Evolutionary conservation across 2,329 filamentous ascomycete genomes (phyloP).

Genomic region (Cercospora citrullina): DNA sequence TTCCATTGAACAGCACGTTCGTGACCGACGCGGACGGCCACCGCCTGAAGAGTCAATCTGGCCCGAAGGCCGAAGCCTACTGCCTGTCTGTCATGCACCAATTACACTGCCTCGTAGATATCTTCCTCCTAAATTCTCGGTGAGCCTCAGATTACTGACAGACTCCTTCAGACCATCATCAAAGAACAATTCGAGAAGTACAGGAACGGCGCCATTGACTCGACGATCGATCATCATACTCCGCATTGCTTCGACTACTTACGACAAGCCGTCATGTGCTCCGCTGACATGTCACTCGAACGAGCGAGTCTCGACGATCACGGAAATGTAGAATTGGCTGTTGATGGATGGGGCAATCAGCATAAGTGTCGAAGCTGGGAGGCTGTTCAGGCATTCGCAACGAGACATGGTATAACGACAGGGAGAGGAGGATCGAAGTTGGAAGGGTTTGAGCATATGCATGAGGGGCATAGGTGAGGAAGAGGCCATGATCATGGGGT

Average conservation of each 20-base stretch:
- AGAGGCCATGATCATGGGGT: background rate
- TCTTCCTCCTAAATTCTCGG: background rate
- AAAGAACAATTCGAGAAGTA: background rate
- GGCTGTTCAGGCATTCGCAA: constrained; percentile 1
- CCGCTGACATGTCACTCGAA: constrained; percentile 12
- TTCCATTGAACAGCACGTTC: background rate
- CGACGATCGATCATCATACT: background rate
- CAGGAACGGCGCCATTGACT: background rate
- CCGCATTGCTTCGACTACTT: constrained; percentile 15
- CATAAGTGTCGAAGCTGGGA: constrained; percentile 14
- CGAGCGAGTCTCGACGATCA: constrained; percentile 3
- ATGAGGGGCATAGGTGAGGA: background rate
- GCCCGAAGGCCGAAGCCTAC: constrained; percentile 6
- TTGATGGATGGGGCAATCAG: constrained; percentile 13
- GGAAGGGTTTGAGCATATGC: background rate
- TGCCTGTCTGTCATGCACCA: constrained; percentile 13
- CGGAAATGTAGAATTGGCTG: constrained; percentile 5
- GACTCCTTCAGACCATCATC: background rate
- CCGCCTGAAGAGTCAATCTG: background rate
- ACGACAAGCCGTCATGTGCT: constrained; percentile 12
- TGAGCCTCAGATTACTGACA: background rate
- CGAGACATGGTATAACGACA: background rate
- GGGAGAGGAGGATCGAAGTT: constrained; percentile 1
- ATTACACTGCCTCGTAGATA: constrained; percentile 6
- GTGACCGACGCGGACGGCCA: background rate